phyloP scores from a whole-genome alignment of 768 basidiomycete genomes.

The Amanita brunnescens region DNA sequence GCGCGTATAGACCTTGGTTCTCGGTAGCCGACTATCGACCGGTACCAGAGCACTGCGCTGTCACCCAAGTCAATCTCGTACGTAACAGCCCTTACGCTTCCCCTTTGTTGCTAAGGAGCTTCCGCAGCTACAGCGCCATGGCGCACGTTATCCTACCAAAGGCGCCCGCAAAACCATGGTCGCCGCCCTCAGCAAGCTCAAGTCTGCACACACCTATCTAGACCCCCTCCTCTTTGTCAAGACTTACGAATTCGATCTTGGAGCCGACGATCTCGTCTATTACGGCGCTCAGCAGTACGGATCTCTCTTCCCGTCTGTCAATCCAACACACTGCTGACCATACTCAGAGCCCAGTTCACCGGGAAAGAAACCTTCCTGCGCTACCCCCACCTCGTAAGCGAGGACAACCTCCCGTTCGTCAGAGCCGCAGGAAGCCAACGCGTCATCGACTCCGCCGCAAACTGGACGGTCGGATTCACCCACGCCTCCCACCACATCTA shows the following conservation, averaged over 20 bases:
- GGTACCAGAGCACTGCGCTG: conserved; percentile 39
- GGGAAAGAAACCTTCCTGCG: conserved; percentile 45
- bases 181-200: conserved; percentile 44
- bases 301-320: background rate
- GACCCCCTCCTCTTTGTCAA: conserved; percentile 46
- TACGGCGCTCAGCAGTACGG: conserved; percentile 60
- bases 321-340: background rate
- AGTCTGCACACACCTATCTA: conserved; percentile 33
- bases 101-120: background rate
- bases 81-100: conserved; percentile 14
- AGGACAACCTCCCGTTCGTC: conserved; percentile 40
- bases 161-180: conserved; percentile 35
- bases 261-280: conserved; percentile 49
- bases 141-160: conserved; percentile 65
- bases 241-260: conserved; percentile 51
- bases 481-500: conserved; percentile 37
- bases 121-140: conserved; percentile 68
- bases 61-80: conserved; percentile 62
- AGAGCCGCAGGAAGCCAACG: conserved; percentile 40
- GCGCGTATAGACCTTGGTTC: conserved; percentile 53
- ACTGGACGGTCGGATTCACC: conserved; percentile 66
- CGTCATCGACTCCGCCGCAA: conserved; percentile 57
- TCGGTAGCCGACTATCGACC: conserved; percentile 34
- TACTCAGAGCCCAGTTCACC: conserved; percentile 29
- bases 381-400: conserved; percentile 40